These are phyloP conservation scores for Lepidium africanum DNA, from an alignment of 345 rosid species.

Conservation along the genomic window DNA sequence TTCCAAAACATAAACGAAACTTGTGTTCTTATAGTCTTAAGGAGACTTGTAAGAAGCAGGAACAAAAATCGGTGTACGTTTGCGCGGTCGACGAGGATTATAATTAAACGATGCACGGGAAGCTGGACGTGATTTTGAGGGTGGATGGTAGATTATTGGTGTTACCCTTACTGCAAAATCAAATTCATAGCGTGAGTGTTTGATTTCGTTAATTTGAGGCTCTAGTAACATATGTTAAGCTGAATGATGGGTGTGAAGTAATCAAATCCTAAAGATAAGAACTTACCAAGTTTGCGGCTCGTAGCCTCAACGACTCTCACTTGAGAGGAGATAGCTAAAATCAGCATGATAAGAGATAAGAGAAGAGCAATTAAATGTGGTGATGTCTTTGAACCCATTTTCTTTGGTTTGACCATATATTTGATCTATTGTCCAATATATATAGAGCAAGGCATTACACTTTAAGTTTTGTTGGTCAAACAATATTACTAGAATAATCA, in stretches of 20 bases:
- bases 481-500: too few species aligned
- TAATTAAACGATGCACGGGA: neutral
- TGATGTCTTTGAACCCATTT: neutral
- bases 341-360: neutral
- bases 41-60: neutral
- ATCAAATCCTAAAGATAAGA: neutral
- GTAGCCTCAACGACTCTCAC: neutral
- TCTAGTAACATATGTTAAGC: neutral
- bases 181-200: neutral
- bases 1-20: neutral
- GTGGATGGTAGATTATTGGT: neutral
- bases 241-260: neutral
- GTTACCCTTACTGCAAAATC: neutral
- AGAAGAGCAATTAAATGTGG: neutral
- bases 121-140: neutral
- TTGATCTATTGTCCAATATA: neutral
- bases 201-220: neutral
- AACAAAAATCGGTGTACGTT: neutral
- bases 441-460: neutral
- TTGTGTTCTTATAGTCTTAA: neutral
- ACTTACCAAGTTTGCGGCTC: conserved; percentile 1
- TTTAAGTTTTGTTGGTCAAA: too few species aligned
- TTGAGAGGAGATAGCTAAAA: neutral
- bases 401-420: neutral
- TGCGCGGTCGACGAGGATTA: neutral